Conservation (phyloP, 129 eudicot species). For the Flaveria bidentis region DNA sequence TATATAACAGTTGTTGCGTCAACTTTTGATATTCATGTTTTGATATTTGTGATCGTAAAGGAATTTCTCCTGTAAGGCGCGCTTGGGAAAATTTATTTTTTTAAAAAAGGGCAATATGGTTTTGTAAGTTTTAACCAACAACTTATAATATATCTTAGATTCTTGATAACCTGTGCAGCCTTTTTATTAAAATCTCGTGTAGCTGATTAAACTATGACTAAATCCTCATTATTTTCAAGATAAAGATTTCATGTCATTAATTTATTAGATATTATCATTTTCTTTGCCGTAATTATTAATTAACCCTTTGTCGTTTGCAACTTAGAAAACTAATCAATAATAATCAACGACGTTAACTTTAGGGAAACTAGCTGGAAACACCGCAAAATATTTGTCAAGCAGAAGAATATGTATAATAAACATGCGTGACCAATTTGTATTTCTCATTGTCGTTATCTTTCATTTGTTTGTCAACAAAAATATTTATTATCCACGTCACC, state of each 20-base stretch:
- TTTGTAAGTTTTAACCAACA: not conserved
- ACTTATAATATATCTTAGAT: constrained; percentile 17
- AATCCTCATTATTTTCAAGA: constrained; percentile 26
- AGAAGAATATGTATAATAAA: not conserved
- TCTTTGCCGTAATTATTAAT: constrained; percentile 4
- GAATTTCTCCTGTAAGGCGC: no score
- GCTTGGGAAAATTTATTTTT: no score
- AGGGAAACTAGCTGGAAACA: constrained; percentile 40
- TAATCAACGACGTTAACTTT: constrained; percentile 25
- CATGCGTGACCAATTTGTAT: constrained; percentile 33
- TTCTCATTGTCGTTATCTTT: constrained; percentile 30
- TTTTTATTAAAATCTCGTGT: constrained; percentile 19
- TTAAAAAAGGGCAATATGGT: not conserved
- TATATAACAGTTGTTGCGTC: no score
- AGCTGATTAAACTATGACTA: constrained; percentile 18
- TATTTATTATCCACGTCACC: not conserved
- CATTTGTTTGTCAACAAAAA: constrained; percentile 12
- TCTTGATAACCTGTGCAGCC: constrained; percentile 21
- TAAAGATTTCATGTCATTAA: constrained; percentile 28
- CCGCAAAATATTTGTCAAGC: constrained; percentile 3
- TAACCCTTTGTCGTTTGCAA: constrained; percentile 22
- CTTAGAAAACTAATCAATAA: constrained; percentile 8
- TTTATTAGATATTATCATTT: constrained; percentile 25
- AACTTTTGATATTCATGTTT: no score
- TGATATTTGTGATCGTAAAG: no score